phyloP scores from a whole-genome alignment of 352 stramenopile species.

The Globisporangium polare region DNA sequence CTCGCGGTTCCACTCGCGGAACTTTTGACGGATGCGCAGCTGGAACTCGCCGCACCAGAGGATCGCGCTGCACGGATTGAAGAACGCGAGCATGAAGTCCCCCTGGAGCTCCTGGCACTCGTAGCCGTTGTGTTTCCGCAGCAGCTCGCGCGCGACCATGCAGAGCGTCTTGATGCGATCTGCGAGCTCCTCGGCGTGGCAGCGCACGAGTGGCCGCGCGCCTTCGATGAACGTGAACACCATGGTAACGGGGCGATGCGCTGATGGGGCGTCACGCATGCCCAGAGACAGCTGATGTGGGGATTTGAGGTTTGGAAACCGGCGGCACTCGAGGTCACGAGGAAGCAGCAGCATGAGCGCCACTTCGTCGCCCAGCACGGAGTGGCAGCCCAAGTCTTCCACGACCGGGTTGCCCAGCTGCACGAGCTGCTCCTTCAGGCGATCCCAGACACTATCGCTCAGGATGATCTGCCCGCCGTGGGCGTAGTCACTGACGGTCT shows the following conservation, averaged over 20 bases:
- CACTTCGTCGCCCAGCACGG: conserved; percentile 68
- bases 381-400: conserved; percentile 78
- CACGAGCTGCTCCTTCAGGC: conserved; percentile 82
- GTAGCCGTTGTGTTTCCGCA: conserved; percentile 83
- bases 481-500: conserved; percentile 78
- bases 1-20: conserved; percentile 70
- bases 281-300: conserved; percentile 63
- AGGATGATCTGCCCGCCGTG: conserved; percentile 84
- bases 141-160: conserved; percentile 64
- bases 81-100: conserved; percentile 89
- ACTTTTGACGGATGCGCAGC: conserved; percentile 69
- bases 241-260: conserved; percentile 79
- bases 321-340: conserved; percentile 67
- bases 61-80: conserved; percentile 74
- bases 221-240: conserved; percentile 90
- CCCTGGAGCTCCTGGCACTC: conserved; percentile 87
- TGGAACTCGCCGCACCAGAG: conserved; percentile 88
- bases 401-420: conserved; percentile 85
- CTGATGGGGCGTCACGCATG: conserved; percentile 80
- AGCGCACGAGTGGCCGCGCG: conserved; percentile 72
- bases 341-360: conserved; percentile 79
- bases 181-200: conserved; percentile 77
- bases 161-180: conserved; percentile 85
- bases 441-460: conserved; percentile 83
- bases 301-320: conserved; percentile 74